Percentiles rank a stretch among this genome's conserved stretches.
Evolutionary conservation across 2,329 filamentous ascomycete species (phyloP).

Genomic region (Fusarium dlaminii): DNA sequence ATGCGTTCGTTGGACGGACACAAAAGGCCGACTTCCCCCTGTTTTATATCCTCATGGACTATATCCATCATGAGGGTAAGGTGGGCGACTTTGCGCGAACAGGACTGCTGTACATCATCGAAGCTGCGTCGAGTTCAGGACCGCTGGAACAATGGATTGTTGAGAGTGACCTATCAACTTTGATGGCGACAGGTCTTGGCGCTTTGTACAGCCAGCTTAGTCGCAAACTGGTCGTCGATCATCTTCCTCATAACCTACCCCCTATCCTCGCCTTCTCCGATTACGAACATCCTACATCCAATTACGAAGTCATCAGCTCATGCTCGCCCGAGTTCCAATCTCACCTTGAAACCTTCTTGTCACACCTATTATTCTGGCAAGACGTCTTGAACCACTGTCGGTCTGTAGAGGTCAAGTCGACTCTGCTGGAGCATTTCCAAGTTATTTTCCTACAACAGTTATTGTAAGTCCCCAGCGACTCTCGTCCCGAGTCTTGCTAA

Average conservation of each 20-base stretch:
- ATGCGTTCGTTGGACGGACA: constrained; percentile 83
- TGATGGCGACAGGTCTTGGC: constrained; percentile 96
- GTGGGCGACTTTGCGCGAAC: constrained; percentile 96
- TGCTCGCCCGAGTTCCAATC: constrained; percentile 79
- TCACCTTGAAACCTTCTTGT: constrained; percentile 93
- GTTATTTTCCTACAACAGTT: constrained; percentile 95
- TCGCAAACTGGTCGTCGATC: constrained; percentile 83
- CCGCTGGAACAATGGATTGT: constrained; percentile 95
- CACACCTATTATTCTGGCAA: constrained; percentile 97
- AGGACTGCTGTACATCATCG: constrained; percentile 93
- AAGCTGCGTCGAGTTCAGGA: constrained; percentile 85
- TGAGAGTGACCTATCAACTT: constrained; percentile 92
- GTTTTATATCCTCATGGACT: constrained; percentile 95
- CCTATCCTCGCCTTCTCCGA: constrained; percentile 90
- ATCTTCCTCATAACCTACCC: constrained; percentile 78
- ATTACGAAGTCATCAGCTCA: constrained; percentile 77
- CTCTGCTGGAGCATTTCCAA: constrained; percentile 94
- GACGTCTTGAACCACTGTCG: constrained; percentile 96
- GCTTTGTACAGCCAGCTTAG: constrained; percentile 74
- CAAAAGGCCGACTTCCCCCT: constrained; percentile 94
- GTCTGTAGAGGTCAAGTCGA: constrained; percentile 90
- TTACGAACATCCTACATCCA: constrained; percentile 77
- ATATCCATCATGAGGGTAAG: constrained; percentile 94
- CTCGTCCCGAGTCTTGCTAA: not conserved
- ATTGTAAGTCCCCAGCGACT: constrained; percentile 66